Conservation (phyloP, 305 asterid species). For the Solanum aculeatissimum region DNA sequence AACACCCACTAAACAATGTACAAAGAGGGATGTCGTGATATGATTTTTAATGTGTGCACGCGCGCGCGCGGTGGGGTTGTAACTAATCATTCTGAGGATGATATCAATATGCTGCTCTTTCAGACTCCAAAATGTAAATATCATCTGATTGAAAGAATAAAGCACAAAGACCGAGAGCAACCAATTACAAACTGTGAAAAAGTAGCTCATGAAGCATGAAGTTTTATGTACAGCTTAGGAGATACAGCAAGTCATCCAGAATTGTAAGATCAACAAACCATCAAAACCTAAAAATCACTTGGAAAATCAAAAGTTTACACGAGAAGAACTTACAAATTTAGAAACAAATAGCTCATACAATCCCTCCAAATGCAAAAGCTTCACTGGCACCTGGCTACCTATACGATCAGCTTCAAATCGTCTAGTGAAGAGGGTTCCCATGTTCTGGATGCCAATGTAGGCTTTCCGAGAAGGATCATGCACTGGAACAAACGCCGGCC, state of each 20-base stretch:
- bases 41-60: background rate
- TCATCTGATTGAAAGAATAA: background rate
- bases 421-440: constrained; percentile 92
- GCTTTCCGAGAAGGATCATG: constrained; percentile 94
- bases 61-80: background rate
- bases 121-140: background rate
- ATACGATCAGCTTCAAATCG: constrained; percentile 93
- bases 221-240: background rate
- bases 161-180: background rate
- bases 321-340: constrained; percentile 26
- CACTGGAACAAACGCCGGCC: constrained; percentile 99
- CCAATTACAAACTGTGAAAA: background rate
- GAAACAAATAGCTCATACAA: constrained; percentile 86
- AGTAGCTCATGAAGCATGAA: background rate
- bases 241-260: background rate
- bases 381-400: constrained; percentile 87
- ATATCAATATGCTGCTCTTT: background rate
- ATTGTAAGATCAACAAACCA: background rate
- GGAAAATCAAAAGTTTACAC: background rate
- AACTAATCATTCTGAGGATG: background rate
- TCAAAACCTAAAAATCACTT: background rate
- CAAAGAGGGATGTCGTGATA: background rate
- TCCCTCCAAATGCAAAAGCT: constrained; percentile 98
- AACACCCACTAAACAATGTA: background rate
- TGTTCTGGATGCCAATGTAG: constrained; percentile 90